Percentiles rank a stretch among this genome's conserved stretches.
phyloP scores from a whole-genome alignment of 495 filamentous ascomycete species.

The Aspergillus panamensis region DNA sequence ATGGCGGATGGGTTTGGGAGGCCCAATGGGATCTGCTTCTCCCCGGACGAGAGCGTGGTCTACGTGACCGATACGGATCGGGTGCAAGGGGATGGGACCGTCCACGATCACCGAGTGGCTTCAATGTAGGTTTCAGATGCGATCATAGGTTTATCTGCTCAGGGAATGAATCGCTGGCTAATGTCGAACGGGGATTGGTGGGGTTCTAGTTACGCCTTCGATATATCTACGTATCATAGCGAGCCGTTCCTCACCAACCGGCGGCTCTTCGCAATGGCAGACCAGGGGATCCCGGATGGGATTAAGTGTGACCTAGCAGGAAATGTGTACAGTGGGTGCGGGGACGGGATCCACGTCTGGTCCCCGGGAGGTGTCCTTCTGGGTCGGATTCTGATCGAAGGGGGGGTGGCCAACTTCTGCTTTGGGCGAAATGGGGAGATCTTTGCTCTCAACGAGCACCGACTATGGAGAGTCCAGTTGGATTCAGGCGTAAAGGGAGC shows the following conservation, averaged over 20 bases:
- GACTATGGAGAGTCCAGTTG: constrained; percentile 38
- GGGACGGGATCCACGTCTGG: constrained; percentile 62
- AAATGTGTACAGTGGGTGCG: constrained; percentile 58
- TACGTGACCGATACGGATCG: constrained; percentile 58
- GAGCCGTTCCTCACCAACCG: constrained; percentile 45
- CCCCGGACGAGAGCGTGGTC: constrained; percentile 46
- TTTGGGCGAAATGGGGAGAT: constrained; percentile 43
- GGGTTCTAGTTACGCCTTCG: constrained; percentile 31
- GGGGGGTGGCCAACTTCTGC: constrained; percentile 43
- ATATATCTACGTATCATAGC: constrained; percentile 19
- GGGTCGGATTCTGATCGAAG: constrained; percentile 49
- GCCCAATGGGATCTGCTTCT: constrained; percentile 58
- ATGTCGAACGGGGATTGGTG: not conserved
- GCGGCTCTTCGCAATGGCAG: constrained; percentile 57
- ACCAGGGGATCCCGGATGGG: constrained; percentile 54
- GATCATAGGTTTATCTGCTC: not conserved
- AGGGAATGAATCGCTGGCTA: not conserved
- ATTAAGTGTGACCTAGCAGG: constrained; percentile 57
- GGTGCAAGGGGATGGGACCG: constrained; percentile 35
- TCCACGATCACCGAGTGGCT: constrained; percentile 18
- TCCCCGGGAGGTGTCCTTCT: constrained; percentile 54
- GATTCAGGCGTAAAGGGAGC: constrained; percentile 31
- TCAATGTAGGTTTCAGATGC: constrained; percentile 23
- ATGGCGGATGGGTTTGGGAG: constrained; percentile 54
- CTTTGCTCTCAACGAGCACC: constrained; percentile 40